phyloP scores from a whole-genome alignment of 164 flowering plant species.

The Aristolochia californica region DNA sequence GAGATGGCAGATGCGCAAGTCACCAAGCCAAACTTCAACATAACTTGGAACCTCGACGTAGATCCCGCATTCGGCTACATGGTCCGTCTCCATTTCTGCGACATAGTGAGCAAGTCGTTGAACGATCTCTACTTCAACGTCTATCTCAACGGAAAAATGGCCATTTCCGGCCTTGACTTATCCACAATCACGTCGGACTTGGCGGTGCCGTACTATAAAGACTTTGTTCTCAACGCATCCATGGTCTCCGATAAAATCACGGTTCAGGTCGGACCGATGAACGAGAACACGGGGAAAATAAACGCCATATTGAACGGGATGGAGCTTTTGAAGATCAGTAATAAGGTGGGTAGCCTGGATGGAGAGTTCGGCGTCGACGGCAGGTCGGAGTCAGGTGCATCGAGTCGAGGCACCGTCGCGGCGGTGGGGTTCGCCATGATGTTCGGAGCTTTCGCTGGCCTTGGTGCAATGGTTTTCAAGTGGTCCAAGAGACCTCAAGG shows the following conservation, averaged over 20 bases:
- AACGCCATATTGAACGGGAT: conserved; percentile 64
- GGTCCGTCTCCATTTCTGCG: conserved; percentile 65
- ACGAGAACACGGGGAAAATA: conserved; percentile 23
- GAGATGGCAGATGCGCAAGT: conserved; percentile 42
- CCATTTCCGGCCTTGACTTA: conserved; percentile 51
- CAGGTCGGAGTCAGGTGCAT: not conserved
- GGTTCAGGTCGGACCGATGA: conserved; percentile 50
- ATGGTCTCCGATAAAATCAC: conserved; percentile 22
- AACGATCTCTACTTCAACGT: conserved; percentile 75
- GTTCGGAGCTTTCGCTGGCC: conserved; percentile 76
- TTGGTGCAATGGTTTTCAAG: conserved; percentile 68
- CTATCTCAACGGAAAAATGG: conserved; percentile 47
- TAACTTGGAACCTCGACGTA: conserved; percentile 45
- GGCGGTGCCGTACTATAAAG: conserved; percentile 52
- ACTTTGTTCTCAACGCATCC: conserved; percentile 45
- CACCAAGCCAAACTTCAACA: conserved; percentile 43
- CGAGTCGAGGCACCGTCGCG: conserved; percentile 33
- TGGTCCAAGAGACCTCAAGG: conserved; percentile 41
- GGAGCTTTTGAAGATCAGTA: conserved; percentile 67
- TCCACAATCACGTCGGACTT: conserved; percentile 28
- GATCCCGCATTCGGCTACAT: conserved; percentile 33
- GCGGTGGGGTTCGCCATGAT: conserved; percentile 74
- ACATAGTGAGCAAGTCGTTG: conserved; percentile 58
- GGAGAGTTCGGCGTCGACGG: conserved; percentile 69
- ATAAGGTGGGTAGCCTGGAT: conserved; percentile 56